Conservation (phyloP, 129 eudicot genomes). For the Logfia minima region DNA sequence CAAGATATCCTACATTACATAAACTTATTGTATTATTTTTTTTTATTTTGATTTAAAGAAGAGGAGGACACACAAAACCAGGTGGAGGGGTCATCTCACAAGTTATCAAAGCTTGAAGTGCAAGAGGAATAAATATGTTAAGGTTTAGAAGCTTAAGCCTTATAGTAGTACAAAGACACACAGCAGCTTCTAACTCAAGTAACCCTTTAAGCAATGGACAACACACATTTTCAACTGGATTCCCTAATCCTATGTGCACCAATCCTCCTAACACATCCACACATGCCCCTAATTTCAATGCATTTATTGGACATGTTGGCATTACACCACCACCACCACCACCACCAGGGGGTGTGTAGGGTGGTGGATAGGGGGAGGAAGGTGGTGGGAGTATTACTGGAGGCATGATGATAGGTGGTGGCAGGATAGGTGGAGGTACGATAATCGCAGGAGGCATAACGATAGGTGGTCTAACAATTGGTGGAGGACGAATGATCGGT, state of each 20-base stretch:
- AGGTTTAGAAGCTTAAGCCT: conserved; percentile 85
- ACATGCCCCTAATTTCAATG: conserved; percentile 83
- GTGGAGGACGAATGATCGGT: conserved; percentile 38
- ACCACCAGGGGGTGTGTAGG: conserved; percentile 52
- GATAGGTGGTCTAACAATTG: conserved; percentile 34
- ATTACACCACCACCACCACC: conserved; percentile 39
- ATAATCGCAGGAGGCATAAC: conserved; percentile 38
- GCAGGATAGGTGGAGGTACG: conserved; percentile 31
- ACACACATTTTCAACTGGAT: conserved; percentile 67
- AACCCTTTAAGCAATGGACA: conserved; percentile 89
- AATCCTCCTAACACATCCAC: conserved; percentile 82
- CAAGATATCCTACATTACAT: conserved; percentile 14
- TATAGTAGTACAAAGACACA: conserved; percentile 85
- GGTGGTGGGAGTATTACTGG: conserved; percentile 47
- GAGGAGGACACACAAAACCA: conserved; percentile 89
- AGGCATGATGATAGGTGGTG: conserved; percentile 44
- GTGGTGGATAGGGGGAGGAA: conserved; percentile 46
- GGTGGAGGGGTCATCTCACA: conserved; percentile 87
- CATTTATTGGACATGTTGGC: conserved; percentile 78
- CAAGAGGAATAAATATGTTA: conserved; percentile 72
- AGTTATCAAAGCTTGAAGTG: conserved; percentile 65
- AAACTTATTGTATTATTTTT: conserved; percentile 9
- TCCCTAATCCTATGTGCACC: conserved; percentile 79
- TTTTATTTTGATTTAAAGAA: conserved; percentile 2
- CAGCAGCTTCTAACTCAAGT: conserved; percentile 88